Evolutionary conservation across 1,284 basidiomycete genomes (phyloP).

Genomic region (Boletus mariae): DNA sequence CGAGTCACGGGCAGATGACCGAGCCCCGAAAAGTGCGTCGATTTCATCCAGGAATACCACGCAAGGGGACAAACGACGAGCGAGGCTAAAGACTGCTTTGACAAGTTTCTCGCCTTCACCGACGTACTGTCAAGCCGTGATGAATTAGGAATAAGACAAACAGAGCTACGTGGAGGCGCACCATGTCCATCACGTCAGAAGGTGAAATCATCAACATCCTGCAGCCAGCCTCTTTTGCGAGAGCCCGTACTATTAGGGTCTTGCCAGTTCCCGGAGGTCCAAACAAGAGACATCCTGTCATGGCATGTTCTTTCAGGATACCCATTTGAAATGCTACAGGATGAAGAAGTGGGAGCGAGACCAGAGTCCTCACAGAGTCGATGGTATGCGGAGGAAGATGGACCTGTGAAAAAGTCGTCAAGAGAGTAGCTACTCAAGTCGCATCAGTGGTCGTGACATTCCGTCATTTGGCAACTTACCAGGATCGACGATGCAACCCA

Average conservation of each 20-base stretch:
- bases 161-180: conserved; percentile 30
- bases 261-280: conserved; percentile 93
- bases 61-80: conserved; percentile 84
- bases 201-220: conserved; percentile 84
- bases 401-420: conserved; percentile 85
- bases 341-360: conserved; percentile 87
- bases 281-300: conserved; percentile 85
- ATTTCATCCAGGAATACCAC: conserved; percentile 97
- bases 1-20: conserved; percentile 75
- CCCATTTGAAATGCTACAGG: conserved; percentile 89
- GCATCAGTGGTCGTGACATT: conserved; percentile 6
- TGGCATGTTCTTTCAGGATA: conserved; percentile 86
- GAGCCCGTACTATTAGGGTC: conserved; percentile 84
- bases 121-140: conserved; percentile 62
- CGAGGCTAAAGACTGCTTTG: conserved; percentile 86
- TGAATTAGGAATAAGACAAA: conserved; percentile 3
- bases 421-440: conserved; percentile 52
- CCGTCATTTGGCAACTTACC: conserved; percentile 39
- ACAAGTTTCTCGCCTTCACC: conserved; percentile 96
- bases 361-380: conserved; percentile 85
- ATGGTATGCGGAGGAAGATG: conserved; percentile 83
- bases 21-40: conserved; percentile 89
- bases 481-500: conserved; percentile 82
- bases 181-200: conserved; percentile 89
- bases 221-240: conserved; percentile 89